Evolutionary conservation across 2,329 filamentous ascomycete species (phyloP).

Genomic region (Thielaviopsis musarum): DNA sequence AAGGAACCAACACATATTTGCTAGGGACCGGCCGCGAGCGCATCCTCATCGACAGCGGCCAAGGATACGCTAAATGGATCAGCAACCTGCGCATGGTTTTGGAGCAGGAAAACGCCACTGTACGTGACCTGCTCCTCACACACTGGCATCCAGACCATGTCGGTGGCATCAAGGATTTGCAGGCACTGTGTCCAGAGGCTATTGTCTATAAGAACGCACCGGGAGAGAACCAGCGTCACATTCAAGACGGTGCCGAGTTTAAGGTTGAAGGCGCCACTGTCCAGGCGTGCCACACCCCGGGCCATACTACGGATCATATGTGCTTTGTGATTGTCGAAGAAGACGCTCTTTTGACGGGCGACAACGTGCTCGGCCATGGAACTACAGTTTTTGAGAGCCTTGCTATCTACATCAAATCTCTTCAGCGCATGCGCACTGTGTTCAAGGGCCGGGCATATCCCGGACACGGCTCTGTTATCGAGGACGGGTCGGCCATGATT

Average conservation of each 20-base stretch:
- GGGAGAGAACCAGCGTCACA: constrained; percentile 27
- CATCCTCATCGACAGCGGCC: constrained; percentile 78
- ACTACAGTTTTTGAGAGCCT: constrained; percentile 76
- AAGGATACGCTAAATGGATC: constrained; percentile 63
- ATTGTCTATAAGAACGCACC: constrained; percentile 48
- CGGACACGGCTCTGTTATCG: constrained; percentile 67
- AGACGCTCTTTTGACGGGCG: constrained; percentile 71
- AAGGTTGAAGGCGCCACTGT: constrained; percentile 45
- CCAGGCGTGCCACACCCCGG: constrained; percentile 40
- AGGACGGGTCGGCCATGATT: constrained; percentile 55
- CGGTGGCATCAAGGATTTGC: constrained; percentile 55
- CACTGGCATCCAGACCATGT: constrained; percentile 90
- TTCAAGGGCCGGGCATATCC: constrained; percentile 64
- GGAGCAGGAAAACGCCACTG: constrained; percentile 45
- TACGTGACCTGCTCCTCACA: constrained; percentile 60
- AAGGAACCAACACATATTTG: constrained; percentile 90
- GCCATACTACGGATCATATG: constrained; percentile 74
- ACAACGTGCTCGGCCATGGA: constrained; percentile 77
- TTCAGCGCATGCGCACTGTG: constrained; percentile 46
- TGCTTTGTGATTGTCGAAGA: constrained; percentile 62
- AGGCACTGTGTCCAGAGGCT: constrained; percentile 43
- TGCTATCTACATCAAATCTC: constrained; percentile 45
- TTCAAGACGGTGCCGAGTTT: constrained; percentile 37
- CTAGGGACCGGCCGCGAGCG: constrained; percentile 57
- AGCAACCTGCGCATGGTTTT: constrained; percentile 47